Base-by-base conservation (phyloP, 192 early-diverging fungal genomes). In the Coemansia sp. region DNA sequence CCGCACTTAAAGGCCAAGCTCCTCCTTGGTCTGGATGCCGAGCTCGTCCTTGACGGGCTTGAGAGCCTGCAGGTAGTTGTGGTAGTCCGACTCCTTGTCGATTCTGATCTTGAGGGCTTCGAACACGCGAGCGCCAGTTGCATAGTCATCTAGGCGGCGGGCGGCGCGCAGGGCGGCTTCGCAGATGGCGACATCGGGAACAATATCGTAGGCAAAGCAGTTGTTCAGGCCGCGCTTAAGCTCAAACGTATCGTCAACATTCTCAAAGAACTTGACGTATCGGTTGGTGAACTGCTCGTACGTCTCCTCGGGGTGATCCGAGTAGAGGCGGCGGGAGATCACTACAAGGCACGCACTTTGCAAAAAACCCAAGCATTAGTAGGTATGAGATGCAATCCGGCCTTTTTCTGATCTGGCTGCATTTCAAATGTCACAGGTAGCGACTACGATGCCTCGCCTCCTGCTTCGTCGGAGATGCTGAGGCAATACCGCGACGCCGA, bases 171-270 rank as follows among this genome's bases (percentile, higher is more conserved):
- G 83, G 25, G 95, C 94, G 38, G 95, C 90, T 68, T 90, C 89
- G 76, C 96, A 87, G 37, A 98, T 93, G 43, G 90, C 89, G 64
- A 93, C 82, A n/a, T 91, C 84, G 36, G 97, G 97, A 24, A 96
- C 94, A 76, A 96, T 89, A 86, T 99, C 94, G 74, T 95, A 93
- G 41, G 93, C 90, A 77, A 98, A 98, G 81, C 93, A 91, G 83
- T 99, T 96, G 89, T 98, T 98, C 76, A 99, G 86, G 31, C 96
- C 95, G 69, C 95, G 89, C 87, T 98, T 94, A 42, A 99, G 88
- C 87, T 99, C 97, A 83, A 97, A 98, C 70, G 93, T 88, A 85
- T 99, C 96, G 57, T 94, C 92, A 58, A 91, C 91, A 62, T 87
- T 87, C 61, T 93, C 90, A 78, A 94, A 94, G 72, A 93, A 93